phyloP scores from a whole-genome alignment of 768 basidiomycete species.

The Serendipita indica region DNA sequence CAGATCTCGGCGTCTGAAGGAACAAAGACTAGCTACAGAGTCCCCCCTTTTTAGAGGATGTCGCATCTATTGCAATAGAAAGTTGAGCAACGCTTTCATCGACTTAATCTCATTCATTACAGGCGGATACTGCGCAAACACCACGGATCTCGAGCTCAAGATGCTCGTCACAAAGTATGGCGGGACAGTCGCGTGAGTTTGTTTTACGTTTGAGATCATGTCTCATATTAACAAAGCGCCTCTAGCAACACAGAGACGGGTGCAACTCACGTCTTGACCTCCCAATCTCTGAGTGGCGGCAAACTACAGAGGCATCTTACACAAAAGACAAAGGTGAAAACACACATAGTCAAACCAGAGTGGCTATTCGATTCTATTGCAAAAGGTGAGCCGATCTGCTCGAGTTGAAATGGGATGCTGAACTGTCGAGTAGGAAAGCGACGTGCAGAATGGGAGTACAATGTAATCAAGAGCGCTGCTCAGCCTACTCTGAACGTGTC shows the following conservation, averaged over 20 bases:
- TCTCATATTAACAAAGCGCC: not conserved
- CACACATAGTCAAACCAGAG: slow-evolving; percentile 41
- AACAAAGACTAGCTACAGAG: slow-evolving; percentile 21
- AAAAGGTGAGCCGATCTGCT: not conserved
- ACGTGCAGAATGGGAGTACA: slow-evolving; percentile 45
- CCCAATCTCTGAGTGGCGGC: slow-evolving; percentile 50
- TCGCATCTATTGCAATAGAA: slow-evolving; percentile 42
- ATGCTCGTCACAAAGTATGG: slow-evolving; percentile 49
- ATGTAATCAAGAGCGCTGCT: slow-evolving; percentile 29
- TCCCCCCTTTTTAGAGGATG: slow-evolving; percentile 29
- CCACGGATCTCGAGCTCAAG: slow-evolving; percentile 73
- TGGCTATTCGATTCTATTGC: slow-evolving; percentile 14
- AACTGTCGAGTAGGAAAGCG: slow-evolving; percentile 38
- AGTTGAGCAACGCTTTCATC: not conserved
- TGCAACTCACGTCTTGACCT: slow-evolving; percentile 69
- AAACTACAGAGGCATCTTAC: slow-evolving; percentile 56
- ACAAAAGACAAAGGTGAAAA: slow-evolving; percentile 31
- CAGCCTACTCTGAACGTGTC: not conserved
- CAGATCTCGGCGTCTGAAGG: slow-evolving; percentile 33
- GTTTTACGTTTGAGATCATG: slow-evolving; percentile 7
- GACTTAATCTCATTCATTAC: not conserved
- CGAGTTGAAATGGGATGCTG: slow-evolving; percentile 54
- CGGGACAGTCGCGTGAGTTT: slow-evolving; percentile 44
- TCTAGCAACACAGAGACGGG: slow-evolving; percentile 39
- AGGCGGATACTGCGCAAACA: slow-evolving; percentile 45